These are phyloP conservation scores for Termitomyces sp. DNA, from an alignment of 768 basidiomycete genomes.

Conservation along the genomic window DNA sequence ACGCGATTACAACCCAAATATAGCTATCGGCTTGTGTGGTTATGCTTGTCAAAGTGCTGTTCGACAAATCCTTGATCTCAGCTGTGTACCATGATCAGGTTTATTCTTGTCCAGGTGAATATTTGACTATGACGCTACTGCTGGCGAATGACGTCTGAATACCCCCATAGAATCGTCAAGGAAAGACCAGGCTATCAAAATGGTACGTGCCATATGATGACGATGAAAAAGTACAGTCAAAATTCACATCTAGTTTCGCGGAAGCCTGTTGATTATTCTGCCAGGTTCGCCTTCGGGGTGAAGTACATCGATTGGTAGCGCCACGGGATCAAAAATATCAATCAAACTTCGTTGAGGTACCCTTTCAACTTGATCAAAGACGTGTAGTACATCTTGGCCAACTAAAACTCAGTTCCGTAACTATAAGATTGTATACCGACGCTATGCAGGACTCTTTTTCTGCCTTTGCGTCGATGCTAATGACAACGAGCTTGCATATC, in stretches of 20 bases:
- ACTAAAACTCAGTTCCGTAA: constrained; percentile 73
- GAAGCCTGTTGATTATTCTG: background rate
- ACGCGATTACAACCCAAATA: background rate
- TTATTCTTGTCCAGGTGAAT: constrained; percentile 91
- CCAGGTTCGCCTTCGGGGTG: constrained; percentile 89
- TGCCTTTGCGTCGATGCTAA: constrained; percentile 97
- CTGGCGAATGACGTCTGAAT: background rate
- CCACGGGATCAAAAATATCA: constrained; percentile 98
- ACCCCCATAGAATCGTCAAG: constrained; percentile 83
- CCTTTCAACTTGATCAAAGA: constrained; percentile 15
- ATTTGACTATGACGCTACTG: background rate
- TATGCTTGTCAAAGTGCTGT: constrained; percentile 8
- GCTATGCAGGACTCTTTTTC: constrained; percentile 97
- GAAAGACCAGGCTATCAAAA: constrained; percentile 94
- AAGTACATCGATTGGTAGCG: constrained; percentile 93
- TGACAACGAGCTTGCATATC: constrained; percentile 95
- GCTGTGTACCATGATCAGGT: constrained; percentile 74
- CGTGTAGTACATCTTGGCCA: constrained; percentile 2
- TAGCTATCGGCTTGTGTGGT: constrained; percentile 1
- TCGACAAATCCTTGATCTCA: constrained; percentile 11
- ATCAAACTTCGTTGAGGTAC: constrained; percentile 97
- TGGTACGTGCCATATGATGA: constrained; percentile 99
- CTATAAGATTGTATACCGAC: constrained; percentile 95
- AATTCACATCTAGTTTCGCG: background rate
- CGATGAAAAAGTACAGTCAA: constrained; percentile 80